A percentile compares a stretch with the other conserved stretches of the same genome.
Evolutionary conservation across 1,139 yeast species (phyloP).

Genomic region (Saccharomyces uvarum): DNA sequence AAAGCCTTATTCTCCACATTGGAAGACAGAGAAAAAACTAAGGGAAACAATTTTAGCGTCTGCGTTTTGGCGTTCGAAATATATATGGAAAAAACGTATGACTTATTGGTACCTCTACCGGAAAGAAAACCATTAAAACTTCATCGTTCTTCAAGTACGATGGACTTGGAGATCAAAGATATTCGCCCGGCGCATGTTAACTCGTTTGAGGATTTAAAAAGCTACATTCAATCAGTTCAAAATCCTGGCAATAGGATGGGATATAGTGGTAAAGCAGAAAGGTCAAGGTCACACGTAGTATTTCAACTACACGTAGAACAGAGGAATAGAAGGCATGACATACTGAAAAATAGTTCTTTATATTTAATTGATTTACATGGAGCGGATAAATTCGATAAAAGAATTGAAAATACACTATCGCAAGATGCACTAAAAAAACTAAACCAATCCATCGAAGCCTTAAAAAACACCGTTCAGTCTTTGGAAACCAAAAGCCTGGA

Average conservation of each 20-base stretch:
- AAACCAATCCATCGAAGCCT: slow-evolving; percentile 66
- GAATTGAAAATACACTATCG: slow-evolving; percentile 70
- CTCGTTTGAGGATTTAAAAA: slow-evolving; percentile 10
- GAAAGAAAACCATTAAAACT: slow-evolving; percentile 11
- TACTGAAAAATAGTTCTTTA: slow-evolving; percentile 30
- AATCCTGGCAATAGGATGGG: slow-evolving; percentile 34
- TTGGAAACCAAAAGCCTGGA: slow-evolving; percentile 53
- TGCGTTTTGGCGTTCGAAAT: slow-evolving; percentile 75
- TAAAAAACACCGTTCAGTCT: slow-evolving; percentile 77
- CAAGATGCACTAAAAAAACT: slow-evolving; percentile 81
- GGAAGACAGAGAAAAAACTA: slow-evolving; percentile 32
- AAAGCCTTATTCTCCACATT: slow-evolving; percentile 57
- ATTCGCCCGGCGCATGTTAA: slow-evolving; percentile 9
- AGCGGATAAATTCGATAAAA: slow-evolving; percentile 75
- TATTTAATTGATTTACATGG: slow-evolving; percentile 86
- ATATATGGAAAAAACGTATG: slow-evolving; percentile 69
- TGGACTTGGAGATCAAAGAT: slow-evolving; percentile 27
- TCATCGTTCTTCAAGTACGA: slow-evolving; percentile 14
- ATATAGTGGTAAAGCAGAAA: slow-evolving; percentile 56
- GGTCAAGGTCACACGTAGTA: slow-evolving; percentile 79
- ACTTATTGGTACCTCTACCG: slow-evolving; percentile 38
- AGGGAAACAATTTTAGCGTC: slow-evolving; percentile 45
- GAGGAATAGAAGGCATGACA: slow-evolving; percentile 40
- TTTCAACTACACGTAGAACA: slow-evolving; percentile 59
- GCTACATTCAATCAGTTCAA: not conserved